Base-by-base conservation (phyloP, 352 stramenopile genomes). In the Thalassiosira hispida region DNA sequence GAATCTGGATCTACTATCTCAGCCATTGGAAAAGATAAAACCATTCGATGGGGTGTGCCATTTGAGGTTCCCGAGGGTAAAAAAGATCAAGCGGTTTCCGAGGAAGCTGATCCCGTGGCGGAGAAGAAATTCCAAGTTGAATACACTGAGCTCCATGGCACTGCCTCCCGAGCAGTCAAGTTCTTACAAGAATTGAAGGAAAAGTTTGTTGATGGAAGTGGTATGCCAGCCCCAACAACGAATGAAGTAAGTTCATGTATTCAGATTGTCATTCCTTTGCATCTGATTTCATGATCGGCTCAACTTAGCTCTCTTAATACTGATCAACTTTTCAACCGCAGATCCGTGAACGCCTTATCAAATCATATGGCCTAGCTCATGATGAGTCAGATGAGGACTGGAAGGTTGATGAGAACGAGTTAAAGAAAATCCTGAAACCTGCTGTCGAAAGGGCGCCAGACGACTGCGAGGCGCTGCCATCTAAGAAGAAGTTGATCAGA, bases 11-110 rank as follows among this genome's bases (percentile, higher is more conserved):
- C 60, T 20, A 56, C 55, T 67, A 84, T 57, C 16, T 77, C 68
- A 31, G 73, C 76, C 1, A 92, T 93, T 40, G 65, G 53, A 9
- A 76, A 85, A 52, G 89, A 94, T 47, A 76, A 81, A 29, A 60
- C 59, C 0, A 91, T 94, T 20, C 70, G 77, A 42, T 94, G 89
- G 89, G 84, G 84, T n/a, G 59, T 67, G 52, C 87, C 89, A 38
- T 93, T 92, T 35, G 78, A 86, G 44, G 61, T 49, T 9, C 33
- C 42, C 9, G 44, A 78, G 49, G 55, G n/a, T n/a, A n/a, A n/a
- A n/a, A n/a, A 51, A 57, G 42, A 62, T 56, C 25, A 68, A 44
- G 57, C 16, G 12, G 11, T 27, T 16, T 42, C 60, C 18, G 71
- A 79, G 38, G 31, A 77, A 53, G 29, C 4, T 25, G 55, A 79